Evolutionary conservation across 805 yeast species (phyloP), one percentile per base, ranked within the genome.

Genomic region (Spathaspora boniae): DNA sequence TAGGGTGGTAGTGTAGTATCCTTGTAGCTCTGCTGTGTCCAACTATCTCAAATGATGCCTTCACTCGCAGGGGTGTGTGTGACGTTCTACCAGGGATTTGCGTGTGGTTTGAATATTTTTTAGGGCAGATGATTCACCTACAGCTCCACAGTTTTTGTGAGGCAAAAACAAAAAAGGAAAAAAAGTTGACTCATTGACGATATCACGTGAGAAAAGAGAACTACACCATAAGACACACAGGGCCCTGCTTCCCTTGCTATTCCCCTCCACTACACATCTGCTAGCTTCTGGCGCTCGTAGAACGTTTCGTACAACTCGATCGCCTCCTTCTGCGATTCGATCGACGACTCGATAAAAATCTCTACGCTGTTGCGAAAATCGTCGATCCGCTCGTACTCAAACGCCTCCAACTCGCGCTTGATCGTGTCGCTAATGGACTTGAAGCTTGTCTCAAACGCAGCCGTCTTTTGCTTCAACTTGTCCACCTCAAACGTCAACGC

Each of bases 291-390:
- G 11, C 65, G 50, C 43, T 82, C 86, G 53, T 87, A 88, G 53
- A 91, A 93, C 0, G 88, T 79, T 56, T 85, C 93, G 86, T 91
- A 85, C n/a, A 82, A 57, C 53, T 85, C 94, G 40, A 85, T 85
- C 21, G 83, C 79, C 56, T 88, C 96, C 62, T 93, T 93, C 60
- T 93, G 98, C 21, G 88, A 73, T 60, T 93, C 98, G 36, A 89
- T 84, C 16, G 93, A 76, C 34, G 93, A 78, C 58, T 93, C 98
- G 54, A 94, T 74, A 50, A 80, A 89, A 9, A 91, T 82, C 59
- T 93, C 98, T 34, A 91, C 85, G 43, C 88, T 76, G 50, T 85
- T 85, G 53, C 96, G 76, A 60, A 91, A 87, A 49, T 89, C 98
- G 25, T 75, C 78, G 23, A 86, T 73, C 48, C 81, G 84, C 38